Conservation (phyloP, 495 filamentous ascomycete species). For the Annulohypoxylon moriforme region DNA sequence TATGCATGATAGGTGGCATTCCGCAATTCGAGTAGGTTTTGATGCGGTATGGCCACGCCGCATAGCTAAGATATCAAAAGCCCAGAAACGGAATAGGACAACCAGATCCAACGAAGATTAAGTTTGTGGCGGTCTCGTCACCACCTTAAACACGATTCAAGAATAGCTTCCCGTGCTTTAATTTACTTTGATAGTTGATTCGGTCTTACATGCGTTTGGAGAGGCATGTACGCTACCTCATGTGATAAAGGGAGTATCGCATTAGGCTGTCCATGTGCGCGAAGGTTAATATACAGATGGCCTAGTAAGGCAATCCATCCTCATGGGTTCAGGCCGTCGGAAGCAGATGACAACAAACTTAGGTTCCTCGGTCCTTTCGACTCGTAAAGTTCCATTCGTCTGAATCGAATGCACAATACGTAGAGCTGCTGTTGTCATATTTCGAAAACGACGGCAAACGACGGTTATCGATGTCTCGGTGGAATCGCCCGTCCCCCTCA, state of each 20-base stretch:
- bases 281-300: background rate
- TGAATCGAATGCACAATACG: slow-evolving; percentile 16
- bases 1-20: slow-evolving; percentile 36
- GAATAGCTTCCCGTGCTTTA: slow-evolving; percentile 14
- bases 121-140: slow-evolving; percentile 3
- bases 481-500: background rate
- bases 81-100: slow-evolving; percentile 14
- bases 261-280: slow-evolving; percentile 10
- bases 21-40: background rate
- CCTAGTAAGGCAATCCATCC: slow-evolving; percentile 17
- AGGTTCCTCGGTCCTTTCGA: background rate
- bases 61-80: background rate
- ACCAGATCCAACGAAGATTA: slow-evolving; percentile 30
- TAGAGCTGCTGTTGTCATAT: slow-evolving; percentile 5
- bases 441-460: slow-evolving; percentile 8
- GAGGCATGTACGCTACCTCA: slow-evolving; percentile 5
- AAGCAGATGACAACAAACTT: slow-evolving; percentile 4
- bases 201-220: slow-evolving; percentile 23
- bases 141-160: slow-evolving; percentile 8
- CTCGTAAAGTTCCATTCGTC: slow-evolving; percentile 24
- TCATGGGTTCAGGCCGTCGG: slow-evolving; percentile 26
- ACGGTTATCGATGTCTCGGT: background rate
- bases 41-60: background rate
- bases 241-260: slow-evolving; percentile 12
- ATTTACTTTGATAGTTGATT: background rate